Conservation (phyloP, 169 alveolate species). For the Plasmodium gaboni region DNA sequence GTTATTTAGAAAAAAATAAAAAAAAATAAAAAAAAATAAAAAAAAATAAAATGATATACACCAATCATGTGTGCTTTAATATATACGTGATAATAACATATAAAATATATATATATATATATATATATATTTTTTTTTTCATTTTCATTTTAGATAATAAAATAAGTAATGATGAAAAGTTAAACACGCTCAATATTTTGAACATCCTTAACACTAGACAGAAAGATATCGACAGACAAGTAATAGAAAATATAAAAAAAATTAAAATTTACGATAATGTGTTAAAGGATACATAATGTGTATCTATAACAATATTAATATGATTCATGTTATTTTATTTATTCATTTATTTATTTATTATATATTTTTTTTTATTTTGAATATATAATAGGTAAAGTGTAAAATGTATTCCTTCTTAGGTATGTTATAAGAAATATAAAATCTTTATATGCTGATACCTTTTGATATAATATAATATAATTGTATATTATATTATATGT, state of each 20-base stretch:
- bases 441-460: too few relatives aligned
- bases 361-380: neutral
- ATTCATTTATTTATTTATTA: neutral
- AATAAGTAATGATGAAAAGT: too few relatives aligned
- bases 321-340: neutral
- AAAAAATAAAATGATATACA: too few relatives aligned
- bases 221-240: slow-evolving; percentile 62
- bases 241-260: neutral
- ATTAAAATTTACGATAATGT: too few relatives aligned
- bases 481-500: too few relatives aligned
- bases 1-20: slow-evolving; percentile 11
- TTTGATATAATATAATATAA: too few relatives aligned
- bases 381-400: slow-evolving; percentile 1
- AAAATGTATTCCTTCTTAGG: neutral
- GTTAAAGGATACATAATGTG: too few relatives aligned
- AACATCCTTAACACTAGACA: slow-evolving; percentile 57
- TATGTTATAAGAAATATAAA: neutral
- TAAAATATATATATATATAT: neutral
- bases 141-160: neutral
- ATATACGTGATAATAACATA: too few relatives aligned
- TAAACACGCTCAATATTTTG: slow-evolving; percentile 16
- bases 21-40: neutral
- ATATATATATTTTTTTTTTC: neutral
- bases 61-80: too few relatives aligned
- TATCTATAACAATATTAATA: too few relatives aligned